These are phyloP conservation scores for Mucor racemosus DNA, from an alignment of 371 early-diverging fungal genomes.

Conservation along the genomic window DNA sequence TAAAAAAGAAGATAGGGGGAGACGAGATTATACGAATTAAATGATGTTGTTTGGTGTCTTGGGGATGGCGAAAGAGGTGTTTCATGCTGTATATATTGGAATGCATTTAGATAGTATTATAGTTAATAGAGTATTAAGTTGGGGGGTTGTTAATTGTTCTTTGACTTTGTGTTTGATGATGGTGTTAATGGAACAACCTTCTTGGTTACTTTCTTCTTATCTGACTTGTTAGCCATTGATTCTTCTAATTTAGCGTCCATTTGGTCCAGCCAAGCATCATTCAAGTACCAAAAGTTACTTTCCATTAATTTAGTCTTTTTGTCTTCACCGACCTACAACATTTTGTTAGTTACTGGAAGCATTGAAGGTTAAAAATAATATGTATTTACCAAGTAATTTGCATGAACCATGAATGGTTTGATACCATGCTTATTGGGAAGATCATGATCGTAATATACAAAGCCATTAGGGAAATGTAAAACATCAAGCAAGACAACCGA, in stretches of 20 bases:
- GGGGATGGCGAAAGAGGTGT: neutral
- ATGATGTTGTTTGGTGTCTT: neutral
- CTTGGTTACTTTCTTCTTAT: neutral
- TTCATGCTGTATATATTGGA: neutral
- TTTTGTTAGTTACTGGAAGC: neutral
- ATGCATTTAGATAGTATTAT: neutral
- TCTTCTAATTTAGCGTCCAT: conserved; percentile 23
- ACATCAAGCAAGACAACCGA: conserved; percentile 42
- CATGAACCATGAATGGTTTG: conserved; percentile 50
- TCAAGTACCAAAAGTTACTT: conserved; percentile 41
- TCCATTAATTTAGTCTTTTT: conserved; percentile 45
- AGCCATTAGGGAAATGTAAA: conserved; percentile 49
- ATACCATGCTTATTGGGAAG: conserved; percentile 35
- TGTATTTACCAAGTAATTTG: conserved; percentile 39
- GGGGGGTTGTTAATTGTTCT: neutral
- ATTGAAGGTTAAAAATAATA: neutral
- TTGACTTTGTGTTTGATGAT: neutral
- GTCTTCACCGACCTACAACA: conserved; percentile 48
- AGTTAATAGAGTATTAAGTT: neutral
- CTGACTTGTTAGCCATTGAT: neutral
- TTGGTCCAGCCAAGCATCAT: conserved; percentile 47
- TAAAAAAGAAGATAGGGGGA: neutral
- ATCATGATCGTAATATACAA: conserved; percentile 38
- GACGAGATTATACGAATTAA: no score
- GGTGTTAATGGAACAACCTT: neutral